These are phyloP conservation scores for Suillus tomentosus DNA, from an alignment of 768 basidiomycete species.

Conservation along the genomic window DNA sequence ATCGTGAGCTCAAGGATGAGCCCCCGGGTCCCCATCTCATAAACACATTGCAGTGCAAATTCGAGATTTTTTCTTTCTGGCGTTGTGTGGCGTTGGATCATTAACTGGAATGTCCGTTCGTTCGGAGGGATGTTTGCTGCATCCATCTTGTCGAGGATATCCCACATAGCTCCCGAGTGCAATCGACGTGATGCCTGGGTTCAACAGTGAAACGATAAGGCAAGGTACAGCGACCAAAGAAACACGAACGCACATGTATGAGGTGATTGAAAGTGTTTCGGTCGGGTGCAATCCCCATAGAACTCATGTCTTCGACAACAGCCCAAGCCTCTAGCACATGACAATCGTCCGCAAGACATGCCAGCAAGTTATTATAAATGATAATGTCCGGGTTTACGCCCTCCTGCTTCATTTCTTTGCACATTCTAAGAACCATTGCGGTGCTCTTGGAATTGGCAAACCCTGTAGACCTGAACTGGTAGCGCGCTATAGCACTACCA, in stretches of 20 bases:
- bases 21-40: constrained; percentile 55
- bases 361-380: constrained; percentile 61
- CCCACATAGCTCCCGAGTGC: constrained; percentile 44
- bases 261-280: constrained; percentile 58
- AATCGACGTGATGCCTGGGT: constrained; percentile 49
- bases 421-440: constrained; percentile 35
- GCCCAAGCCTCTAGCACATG: constrained; percentile 59
- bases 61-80: constrained; percentile 55
- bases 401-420: constrained; percentile 56
- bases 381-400: constrained; percentile 53
- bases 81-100: constrained; percentile 49
- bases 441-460: constrained; percentile 20
- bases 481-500: constrained; percentile 28
- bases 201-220: constrained; percentile 16
- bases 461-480: constrained; percentile 34
- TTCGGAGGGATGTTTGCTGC: constrained; percentile 50
- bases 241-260: constrained; percentile 49
- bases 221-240: neutral
- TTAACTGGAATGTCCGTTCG: constrained; percentile 50
- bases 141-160: constrained; percentile 58
- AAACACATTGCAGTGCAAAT: constrained; percentile 59
- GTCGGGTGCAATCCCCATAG: constrained; percentile 50
- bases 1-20: constrained; percentile 53
- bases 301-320: constrained; percentile 68
- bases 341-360: constrained; percentile 45